Evolutionary conservation across 176 grass and related monocot genomes (phyloP).

Genomic region (Panicum miliaceum): DNA sequence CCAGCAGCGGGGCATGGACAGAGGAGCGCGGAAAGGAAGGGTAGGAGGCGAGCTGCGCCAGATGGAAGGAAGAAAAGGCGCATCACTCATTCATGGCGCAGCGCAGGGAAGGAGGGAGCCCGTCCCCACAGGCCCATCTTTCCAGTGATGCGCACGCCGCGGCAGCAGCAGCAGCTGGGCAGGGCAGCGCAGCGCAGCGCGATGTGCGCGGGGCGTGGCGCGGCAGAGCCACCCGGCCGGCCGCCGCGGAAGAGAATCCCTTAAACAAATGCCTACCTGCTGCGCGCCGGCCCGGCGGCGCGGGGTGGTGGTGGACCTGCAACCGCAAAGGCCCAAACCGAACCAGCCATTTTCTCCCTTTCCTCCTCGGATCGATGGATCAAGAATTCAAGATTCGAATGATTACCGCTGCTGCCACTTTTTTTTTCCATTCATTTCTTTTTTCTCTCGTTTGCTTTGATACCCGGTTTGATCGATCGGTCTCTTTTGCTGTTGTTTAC

Average conservation of each 20-base stretch:
- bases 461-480: neutral
- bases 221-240: neutral
- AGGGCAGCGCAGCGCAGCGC: constrained; percentile 25
- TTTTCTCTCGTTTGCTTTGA: constrained; percentile 5
- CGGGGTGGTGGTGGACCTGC: constrained; percentile 29
- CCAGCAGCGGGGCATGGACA: constrained; percentile 23
- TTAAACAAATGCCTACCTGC: constrained; percentile 43
- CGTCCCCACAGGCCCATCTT: constrained; percentile 56
- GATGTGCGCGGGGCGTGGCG: constrained; percentile 42
- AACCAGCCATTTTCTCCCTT: neutral
- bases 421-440: neutral
- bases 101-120: neutral
- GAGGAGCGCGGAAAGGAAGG: neutral
- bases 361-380: constrained; percentile 9
- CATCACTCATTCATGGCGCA: constrained; percentile 53
- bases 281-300: constrained; percentile 27
- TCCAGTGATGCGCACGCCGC: constrained; percentile 58
- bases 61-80: constrained; percentile 29
- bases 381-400: constrained; percentile 28
- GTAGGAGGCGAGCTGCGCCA: neutral
- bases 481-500: neutral
- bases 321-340: neutral
- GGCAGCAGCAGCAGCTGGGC: constrained; percentile 33
- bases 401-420: neutral
- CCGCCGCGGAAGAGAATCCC: neutral